These are phyloP conservation scores for Coccomyxa subellipsoidea DNA, from an alignment of 163 green algal species.

Conservation along the genomic window DNA sequence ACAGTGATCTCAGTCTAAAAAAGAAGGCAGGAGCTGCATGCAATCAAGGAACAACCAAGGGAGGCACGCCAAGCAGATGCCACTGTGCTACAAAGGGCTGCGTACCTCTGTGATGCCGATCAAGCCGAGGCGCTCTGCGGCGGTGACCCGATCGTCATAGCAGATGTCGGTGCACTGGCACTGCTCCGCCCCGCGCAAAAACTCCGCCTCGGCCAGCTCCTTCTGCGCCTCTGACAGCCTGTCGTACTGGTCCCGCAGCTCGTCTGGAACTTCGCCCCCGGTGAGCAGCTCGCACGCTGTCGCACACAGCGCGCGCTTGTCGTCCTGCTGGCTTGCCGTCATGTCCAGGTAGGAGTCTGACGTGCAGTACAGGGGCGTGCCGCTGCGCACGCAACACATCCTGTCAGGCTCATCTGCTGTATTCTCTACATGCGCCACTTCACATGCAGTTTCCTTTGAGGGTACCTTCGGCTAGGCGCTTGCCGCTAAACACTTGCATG, in stretches of 20 bases:
- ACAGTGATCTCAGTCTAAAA: no score
- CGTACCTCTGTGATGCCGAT: background rate
- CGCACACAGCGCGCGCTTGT: background rate
- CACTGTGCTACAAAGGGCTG: no score
- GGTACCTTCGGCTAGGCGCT: no score
- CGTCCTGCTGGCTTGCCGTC: background rate
- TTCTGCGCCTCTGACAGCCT: background rate
- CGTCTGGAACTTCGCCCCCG: background rate
- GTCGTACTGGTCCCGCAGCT: background rate
- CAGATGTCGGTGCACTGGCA: background rate
- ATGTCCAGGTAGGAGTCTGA: background rate
- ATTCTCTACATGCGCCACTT: no score
- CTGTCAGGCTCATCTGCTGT: no score
- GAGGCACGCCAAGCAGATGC: no score
- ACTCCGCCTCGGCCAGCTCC: background rate
- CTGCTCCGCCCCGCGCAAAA: no score
- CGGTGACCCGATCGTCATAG: background rate
- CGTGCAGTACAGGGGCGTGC: background rate
- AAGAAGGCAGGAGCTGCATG: no score
- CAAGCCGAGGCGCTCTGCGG: background rate
- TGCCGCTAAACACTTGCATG: no score
- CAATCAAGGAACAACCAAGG: no score
- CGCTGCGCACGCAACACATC: background rate
- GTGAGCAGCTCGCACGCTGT: background rate
- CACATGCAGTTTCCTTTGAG: no score